Base-by-base conservation (phyloP, 1,284 basidiomycete genomes). In the Polyporus tsugae region DNA sequence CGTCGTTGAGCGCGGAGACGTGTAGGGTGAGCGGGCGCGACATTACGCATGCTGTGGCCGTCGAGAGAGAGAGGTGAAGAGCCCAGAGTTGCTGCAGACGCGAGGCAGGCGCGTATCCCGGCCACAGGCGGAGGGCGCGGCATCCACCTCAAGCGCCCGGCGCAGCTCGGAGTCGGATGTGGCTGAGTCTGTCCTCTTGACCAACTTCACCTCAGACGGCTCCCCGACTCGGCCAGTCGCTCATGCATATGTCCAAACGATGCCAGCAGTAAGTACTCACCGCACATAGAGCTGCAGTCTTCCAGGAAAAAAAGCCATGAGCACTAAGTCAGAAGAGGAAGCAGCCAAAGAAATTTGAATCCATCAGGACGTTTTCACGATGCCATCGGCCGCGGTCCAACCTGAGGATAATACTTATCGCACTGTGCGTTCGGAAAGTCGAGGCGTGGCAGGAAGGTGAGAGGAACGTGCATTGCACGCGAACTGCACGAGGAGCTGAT, bases 1-100 rank as follows among this genome's bases (percentile, higher is more conserved):
- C 80, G 77, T 93, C 87, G 74, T 85, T 92, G 70, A 94, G 88
- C 1, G 92, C 92, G 57, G 91, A 93, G 22, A 87, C 82, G 73
- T 94, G 92, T 1, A 94, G 85, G 35, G 82, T 84, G 25, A 93
- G 84, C 42, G 85, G 86, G 66, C 91, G 85, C 52, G 72, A 70
- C 72, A 73, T 73, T 25, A 62, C 46, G 70, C 72, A 68, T 68
- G 61, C 64, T 68, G 70, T 64, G 64, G 63, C 46, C 63, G 71
- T 65, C 62, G 64, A 66, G 38, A 52, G 58, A 49, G 66, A 64
- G 66, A 49, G 46, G 29, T 38, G 60, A 38, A 39, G 60, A 41
- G 10, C 60, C 39, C 17, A 25, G 62, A 46, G 29, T 59, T 19
- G 33, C 52, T 63, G 65, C 63, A 63, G 65, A 41, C 63, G 66